phyloP scores from a whole-genome alignment of 495 filamentous ascomycete species.

The Aspergillus nanangensis region DNA sequence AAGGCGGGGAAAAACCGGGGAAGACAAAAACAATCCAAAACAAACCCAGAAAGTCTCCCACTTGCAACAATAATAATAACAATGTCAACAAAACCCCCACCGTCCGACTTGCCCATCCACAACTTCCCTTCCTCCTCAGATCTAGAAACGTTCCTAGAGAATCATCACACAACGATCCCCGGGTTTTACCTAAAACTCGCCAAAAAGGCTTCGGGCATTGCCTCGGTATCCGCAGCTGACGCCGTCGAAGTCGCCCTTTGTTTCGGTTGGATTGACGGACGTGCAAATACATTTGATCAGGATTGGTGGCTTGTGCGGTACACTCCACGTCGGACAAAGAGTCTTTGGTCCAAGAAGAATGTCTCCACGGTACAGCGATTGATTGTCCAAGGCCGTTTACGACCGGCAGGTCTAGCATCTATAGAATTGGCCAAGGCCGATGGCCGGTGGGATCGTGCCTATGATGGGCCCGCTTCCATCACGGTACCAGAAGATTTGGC shows the following conservation, averaged over 20 bases:
- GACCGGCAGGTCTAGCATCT: slow-evolving; percentile 37
- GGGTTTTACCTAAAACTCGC: slow-evolving; percentile 53
- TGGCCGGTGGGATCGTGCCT: slow-evolving; percentile 52
- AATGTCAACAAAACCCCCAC: slow-evolving; percentile 14
- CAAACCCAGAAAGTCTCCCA: no score
- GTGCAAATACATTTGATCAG: slow-evolving; percentile 35
- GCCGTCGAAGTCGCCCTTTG: slow-evolving; percentile 53
- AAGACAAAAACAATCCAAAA: no score
- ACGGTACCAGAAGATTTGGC: slow-evolving; percentile 41
- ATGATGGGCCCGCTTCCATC: slow-evolving; percentile 40
- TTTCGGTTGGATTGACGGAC: slow-evolving; percentile 59
- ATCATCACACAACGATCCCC: slow-evolving; percentile 20
- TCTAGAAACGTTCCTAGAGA: slow-evolving; percentile 44
- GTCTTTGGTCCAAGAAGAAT: slow-evolving; percentile 50
- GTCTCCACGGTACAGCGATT: slow-evolving; percentile 41
- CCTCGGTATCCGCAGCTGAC: slow-evolving; percentile 46
- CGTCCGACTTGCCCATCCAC: slow-evolving; percentile 28
- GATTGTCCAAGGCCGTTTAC: slow-evolving; percentile 39
- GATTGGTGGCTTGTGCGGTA: slow-evolving; percentile 45
- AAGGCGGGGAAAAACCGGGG: no score
- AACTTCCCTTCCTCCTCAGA: slow-evolving; percentile 30
- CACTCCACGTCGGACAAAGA: slow-evolving; percentile 49
- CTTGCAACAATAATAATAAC: no score
- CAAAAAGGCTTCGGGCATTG: slow-evolving; percentile 41
- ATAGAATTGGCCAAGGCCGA: slow-evolving; percentile 51